Evolutionary conservation across 2,329 filamentous ascomycete species (phyloP).

Genomic region (Venturia asperata): DNA sequence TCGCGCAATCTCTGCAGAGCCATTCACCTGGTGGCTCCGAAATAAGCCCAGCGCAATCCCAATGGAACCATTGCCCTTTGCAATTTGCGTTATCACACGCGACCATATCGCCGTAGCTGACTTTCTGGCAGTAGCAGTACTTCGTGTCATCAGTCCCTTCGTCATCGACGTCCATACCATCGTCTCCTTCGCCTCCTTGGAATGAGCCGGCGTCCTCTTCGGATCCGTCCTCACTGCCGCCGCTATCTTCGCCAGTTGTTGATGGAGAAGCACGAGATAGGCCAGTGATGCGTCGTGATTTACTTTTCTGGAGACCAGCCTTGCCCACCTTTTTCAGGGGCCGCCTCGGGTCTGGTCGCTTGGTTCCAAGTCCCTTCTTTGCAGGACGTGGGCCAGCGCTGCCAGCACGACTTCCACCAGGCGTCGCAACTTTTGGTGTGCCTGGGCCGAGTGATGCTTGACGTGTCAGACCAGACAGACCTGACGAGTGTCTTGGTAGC

Average conservation of each 20-base stretch:
- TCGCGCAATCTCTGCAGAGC: conserved; percentile 37
- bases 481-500: conserved; percentile 49
- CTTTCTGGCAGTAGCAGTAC: conserved; percentile 76
- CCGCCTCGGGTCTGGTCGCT: conserved; percentile 11
- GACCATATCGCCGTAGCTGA: conserved; percentile 83
- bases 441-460: conserved; percentile 56
- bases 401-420: conserved; percentile 46
- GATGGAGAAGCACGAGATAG: conserved; percentile 35
- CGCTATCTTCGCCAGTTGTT: conserved; percentile 42
- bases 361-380: conserved; percentile 24
- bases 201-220: conserved; percentile 28
- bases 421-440: conserved; percentile 56
- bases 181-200: conserved; percentile 43
- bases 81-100: conserved; percentile 80
- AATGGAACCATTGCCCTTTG: conserved; percentile 82
- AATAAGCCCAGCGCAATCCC: conserved; percentile 51
- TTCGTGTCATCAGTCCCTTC: conserved; percentile 67
- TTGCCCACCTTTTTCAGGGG: conserved; percentile 26
- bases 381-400: conserved; percentile 48
- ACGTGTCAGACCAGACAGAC: conserved; percentile 47
- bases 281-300: conserved; percentile 32
- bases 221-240: conserved; percentile 46
- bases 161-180: conserved; percentile 56
- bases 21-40: conserved; percentile 45
- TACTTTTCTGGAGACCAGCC: conserved; percentile 29